These are phyloP conservation scores for Phlebiopsis flavidoalba DNA, from an alignment of 768 basidiomycete species.

Conservation along the genomic window DNA sequence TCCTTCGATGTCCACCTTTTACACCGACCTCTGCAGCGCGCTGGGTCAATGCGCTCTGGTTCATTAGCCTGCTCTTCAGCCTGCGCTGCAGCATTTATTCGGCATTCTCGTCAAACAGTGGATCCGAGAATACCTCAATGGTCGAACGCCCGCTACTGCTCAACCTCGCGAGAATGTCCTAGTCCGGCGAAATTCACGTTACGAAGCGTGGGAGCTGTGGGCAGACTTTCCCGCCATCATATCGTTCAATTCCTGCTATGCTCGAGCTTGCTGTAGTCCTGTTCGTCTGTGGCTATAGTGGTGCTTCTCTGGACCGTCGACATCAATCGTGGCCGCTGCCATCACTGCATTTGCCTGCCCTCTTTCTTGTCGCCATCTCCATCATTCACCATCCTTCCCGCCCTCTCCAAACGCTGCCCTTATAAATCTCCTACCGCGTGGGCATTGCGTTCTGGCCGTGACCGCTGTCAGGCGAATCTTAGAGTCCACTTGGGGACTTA, in stretches of 20 bases:
- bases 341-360: no score
- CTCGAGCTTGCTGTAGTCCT: conserved; percentile 1
- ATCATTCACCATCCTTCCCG: neutral
- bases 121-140: neutral
- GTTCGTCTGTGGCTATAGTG: neutral
- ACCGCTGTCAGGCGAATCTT: neutral
- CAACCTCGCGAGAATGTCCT: neutral
- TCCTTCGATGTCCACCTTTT: neutral
- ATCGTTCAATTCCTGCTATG: neutral
- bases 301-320: conserved; percentile 1
- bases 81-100: neutral
- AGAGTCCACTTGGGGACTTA: neutral
- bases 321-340: neutral
- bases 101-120: neutral
- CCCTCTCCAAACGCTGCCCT: neutral
- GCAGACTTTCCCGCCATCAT: neutral
- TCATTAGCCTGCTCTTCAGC: neutral
- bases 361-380: neutral
- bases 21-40: neutral
- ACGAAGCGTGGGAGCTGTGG: neutral
- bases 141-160: neutral
- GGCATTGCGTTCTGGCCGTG: neutral
- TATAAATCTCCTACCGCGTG: conserved; percentile 5
- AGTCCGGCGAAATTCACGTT: neutral
- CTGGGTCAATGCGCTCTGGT: neutral